Conservation (phyloP, 1,139 yeast species). For the Eremothecium gossypii region DNA sequence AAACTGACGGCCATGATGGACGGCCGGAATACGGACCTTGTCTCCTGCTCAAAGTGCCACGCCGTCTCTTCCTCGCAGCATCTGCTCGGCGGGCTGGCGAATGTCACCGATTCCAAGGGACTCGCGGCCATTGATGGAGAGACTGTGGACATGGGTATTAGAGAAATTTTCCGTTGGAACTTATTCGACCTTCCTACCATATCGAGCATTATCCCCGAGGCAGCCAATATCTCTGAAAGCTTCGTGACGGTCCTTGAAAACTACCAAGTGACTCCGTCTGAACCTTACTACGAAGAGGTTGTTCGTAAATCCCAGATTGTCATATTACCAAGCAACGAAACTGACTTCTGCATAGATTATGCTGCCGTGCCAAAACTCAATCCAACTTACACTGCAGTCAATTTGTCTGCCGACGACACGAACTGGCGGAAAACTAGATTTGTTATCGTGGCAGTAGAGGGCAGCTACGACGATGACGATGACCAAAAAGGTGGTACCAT, state of each 20-base stretch:
- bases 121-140: neutral
- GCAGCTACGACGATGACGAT: constrained; percentile 35
- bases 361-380: constrained; percentile 9
- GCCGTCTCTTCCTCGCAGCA: neutral
- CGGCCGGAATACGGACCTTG: neutral
- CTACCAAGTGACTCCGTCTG: constrained; percentile 34
- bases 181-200: constrained; percentile 28
- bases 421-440: constrained; percentile 32
- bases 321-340: constrained; percentile 41
- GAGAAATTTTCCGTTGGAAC: constrained; percentile 22
- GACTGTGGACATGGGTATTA: constrained; percentile 14
- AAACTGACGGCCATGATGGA: neutral
- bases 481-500: constrained; percentile 49
- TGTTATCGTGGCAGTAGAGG: constrained; percentile 43
- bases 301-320: constrained; percentile 29
- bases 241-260: constrained; percentile 34
- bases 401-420: constrained; percentile 7
- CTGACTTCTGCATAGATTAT: constrained; percentile 34
- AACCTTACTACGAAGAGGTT: constrained; percentile 36
- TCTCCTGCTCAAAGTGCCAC: neutral
- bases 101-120: neutral
- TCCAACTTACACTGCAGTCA: constrained; percentile 6
- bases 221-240: constrained; percentile 22
- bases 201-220: constrained; percentile 18
- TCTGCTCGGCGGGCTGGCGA: neutral